Evolutionary conservation across 2,329 filamentous ascomycete species (phyloP).

Genomic region (Cordyceps cicadae): DNA sequence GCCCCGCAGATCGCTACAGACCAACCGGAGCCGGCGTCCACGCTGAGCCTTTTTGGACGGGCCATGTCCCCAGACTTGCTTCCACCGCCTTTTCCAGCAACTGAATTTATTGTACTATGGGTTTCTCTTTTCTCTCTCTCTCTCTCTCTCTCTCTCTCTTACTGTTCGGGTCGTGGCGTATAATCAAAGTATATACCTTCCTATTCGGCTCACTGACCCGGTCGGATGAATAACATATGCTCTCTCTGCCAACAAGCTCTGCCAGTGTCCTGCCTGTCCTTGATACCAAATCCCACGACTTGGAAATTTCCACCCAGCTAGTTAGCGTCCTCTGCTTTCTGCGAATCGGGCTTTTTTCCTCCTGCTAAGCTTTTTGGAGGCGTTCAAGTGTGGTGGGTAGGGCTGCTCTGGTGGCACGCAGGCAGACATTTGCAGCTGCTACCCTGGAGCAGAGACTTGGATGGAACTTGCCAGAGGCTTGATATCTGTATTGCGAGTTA

Average conservation of each 20-base stretch:
- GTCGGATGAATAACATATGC: neutral
- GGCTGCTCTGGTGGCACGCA: neutral
- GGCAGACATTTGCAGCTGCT: too few species aligned
- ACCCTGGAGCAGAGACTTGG: too few species aligned
- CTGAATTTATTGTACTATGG: neutral
- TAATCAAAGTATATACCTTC: neutral
- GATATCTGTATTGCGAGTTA: too few species aligned
- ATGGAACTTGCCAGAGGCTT: too few species aligned
- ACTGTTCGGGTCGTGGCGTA: too few species aligned
- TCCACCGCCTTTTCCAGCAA: neutral
- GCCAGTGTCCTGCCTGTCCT: neutral
- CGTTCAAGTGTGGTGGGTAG: neutral
- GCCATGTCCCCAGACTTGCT: neutral
- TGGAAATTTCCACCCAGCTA: neutral
- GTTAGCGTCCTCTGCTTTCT: neutral
- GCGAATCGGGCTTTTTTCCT: neutral
- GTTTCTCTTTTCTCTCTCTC: too few species aligned
- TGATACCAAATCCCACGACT: neutral
- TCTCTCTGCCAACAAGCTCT: neutral
- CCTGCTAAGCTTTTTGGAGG: neutral
- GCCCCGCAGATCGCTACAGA: neutral
- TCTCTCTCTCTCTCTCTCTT: too few species aligned
- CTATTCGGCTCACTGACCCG: neutral
- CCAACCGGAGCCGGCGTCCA: neutral
- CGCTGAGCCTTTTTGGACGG: neutral